Conservation (phyloP, 805 yeast genomes). For the Zygoascus bituminiphila region DNA sequence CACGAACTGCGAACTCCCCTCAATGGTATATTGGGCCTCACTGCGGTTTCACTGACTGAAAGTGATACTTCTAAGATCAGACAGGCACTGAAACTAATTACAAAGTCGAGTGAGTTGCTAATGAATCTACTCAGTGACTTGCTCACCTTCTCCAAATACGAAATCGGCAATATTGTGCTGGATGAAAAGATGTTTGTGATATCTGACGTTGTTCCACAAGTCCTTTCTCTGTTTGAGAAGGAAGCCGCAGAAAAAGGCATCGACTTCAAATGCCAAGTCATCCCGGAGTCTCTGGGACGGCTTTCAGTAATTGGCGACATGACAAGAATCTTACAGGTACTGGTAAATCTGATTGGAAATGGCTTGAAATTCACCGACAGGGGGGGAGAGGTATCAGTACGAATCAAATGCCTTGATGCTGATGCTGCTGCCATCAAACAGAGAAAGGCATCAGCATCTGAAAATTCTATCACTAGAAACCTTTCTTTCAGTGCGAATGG, state of each 20-base stretch:
- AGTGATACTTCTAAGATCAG: slow-evolving; percentile 55
- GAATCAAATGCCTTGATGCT: not conserved
- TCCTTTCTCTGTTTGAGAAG: slow-evolving; percentile 64
- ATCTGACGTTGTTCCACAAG: slow-evolving; percentile 68
- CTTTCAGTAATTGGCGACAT: slow-evolving; percentile 76
- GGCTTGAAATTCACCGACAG: slow-evolving; percentile 86
- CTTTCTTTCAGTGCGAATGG: not conserved
- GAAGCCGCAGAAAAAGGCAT: slow-evolving; percentile 55
- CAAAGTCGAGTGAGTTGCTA: slow-evolving; percentile 80
- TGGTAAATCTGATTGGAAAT: slow-evolving; percentile 84
- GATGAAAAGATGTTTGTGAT: slow-evolving; percentile 73
- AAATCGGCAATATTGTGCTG: slow-evolving; percentile 71
- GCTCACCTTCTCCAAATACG: slow-evolving; percentile 80
- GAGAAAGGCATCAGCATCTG: not conserved
- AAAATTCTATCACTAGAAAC: not conserved
- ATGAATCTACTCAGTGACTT: slow-evolving; percentile 84
- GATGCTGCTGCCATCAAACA: not conserved
- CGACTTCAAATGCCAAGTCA: slow-evolving; percentile 50
- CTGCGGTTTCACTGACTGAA: slow-evolving; percentile 87
- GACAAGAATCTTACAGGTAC: slow-evolving; percentile 78
- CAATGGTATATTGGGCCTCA: slow-evolving; percentile 94
- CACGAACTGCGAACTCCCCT: slow-evolving; percentile 92
- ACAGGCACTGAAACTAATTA: slow-evolving; percentile 68
- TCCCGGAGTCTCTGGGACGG: slow-evolving; percentile 42
- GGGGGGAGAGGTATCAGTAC: slow-evolving; percentile 24